Evolutionary conservation across 2,329 filamentous ascomycete species (phyloP).

Genomic region (Aspergillus fructus): DNA sequence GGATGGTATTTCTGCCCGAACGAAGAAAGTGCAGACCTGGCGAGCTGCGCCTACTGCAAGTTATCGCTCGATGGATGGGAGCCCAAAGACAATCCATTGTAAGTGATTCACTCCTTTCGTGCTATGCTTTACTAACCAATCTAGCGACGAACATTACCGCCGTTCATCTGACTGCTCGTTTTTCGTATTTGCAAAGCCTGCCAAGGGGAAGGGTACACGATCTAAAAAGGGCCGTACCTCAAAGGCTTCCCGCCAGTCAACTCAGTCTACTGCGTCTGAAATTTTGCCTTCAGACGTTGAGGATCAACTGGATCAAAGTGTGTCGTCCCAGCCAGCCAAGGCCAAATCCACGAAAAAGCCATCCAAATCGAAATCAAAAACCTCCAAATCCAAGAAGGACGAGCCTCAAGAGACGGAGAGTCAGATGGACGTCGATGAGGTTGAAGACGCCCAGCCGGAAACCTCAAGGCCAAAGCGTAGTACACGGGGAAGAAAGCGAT

Average conservation of each 20-base stretch:
- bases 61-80: slow-evolving; percentile 94
- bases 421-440: slow-evolving; percentile 31
- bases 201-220: slow-evolving; percentile 56
- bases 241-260: slow-evolving; percentile 66
- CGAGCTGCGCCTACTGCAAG: slow-evolving; percentile 87
- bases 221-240: slow-evolving; percentile 60
- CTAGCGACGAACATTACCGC: slow-evolving; percentile 78
- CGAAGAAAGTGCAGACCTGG: slow-evolving; percentile 79
- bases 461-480: slow-evolving; percentile 36
- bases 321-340: slow-evolving; percentile 51
- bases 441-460: slow-evolving; percentile 28
- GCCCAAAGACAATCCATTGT: slow-evolving; percentile 83
- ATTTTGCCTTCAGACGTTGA: slow-evolving; percentile 43
- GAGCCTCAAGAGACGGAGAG: slow-evolving; percentile 45
- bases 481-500: slow-evolving; percentile 59
- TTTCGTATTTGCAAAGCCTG: slow-evolving; percentile 64
- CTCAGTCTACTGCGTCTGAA: slow-evolving; percentile 52
- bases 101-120: slow-evolving; percentile 40
- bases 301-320: slow-evolving; percentile 58
- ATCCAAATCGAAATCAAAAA: slow-evolving; percentile 36
- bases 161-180: slow-evolving; percentile 79
- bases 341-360: slow-evolving; percentile 53
- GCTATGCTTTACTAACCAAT: slow-evolving; percentile 15
- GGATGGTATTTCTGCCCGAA: slow-evolving; percentile 94
- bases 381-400: slow-evolving; percentile 39